A percentile compares a stretch with the other conserved stretches of the same genome.
Conservation (phyloP, 2,329 filamentous ascomycete species). For the Phyllosticta citrichinensis region DNA sequence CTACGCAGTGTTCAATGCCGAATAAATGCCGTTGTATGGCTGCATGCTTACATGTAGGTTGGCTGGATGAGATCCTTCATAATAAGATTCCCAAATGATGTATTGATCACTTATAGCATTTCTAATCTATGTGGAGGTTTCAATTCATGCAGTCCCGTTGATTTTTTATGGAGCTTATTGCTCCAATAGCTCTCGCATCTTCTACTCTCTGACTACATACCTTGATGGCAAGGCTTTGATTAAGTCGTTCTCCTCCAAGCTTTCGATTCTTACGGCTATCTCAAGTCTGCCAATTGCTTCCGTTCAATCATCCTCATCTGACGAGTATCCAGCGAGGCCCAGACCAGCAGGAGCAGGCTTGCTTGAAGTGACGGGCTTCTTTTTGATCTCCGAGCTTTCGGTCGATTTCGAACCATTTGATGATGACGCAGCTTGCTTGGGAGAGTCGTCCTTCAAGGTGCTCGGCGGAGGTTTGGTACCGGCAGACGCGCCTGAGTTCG, state of each 20-base stretch:
- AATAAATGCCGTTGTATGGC: too few relatives aligned
- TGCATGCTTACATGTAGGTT: too few relatives aligned
- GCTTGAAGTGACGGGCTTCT: neutral
- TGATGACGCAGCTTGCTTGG: neutral
- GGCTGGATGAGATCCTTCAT: too few relatives aligned
- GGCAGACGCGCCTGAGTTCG: neutral
- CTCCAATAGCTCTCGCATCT: neutral
- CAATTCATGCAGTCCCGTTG: neutral
- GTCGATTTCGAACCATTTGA: neutral
- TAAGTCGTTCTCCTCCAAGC: neutral
- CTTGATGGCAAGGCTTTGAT: neutral
- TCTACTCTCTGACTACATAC: neutral
- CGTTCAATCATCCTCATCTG: conserved; percentile 7
- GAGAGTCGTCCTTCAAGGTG: neutral
- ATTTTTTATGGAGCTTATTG: neutral
- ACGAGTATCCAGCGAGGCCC: conserved; percentile 5
- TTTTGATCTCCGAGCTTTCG: neutral
- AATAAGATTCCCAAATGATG: too few relatives aligned
- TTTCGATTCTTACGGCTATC: neutral
- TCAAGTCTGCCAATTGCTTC: neutral
- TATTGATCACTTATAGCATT: too few relatives aligned
- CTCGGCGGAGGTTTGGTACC: neutral
- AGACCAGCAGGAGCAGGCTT: conserved; percentile 1
- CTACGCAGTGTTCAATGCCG: neutral
- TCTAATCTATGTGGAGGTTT: neutral